A percentile compares a stretch with the other conserved stretches of the same genome.
These are phyloP conservation scores for Pythium insidiosum DNA, from an alignment of 352 stramenopile species.

Conservation along the genomic window DNA sequence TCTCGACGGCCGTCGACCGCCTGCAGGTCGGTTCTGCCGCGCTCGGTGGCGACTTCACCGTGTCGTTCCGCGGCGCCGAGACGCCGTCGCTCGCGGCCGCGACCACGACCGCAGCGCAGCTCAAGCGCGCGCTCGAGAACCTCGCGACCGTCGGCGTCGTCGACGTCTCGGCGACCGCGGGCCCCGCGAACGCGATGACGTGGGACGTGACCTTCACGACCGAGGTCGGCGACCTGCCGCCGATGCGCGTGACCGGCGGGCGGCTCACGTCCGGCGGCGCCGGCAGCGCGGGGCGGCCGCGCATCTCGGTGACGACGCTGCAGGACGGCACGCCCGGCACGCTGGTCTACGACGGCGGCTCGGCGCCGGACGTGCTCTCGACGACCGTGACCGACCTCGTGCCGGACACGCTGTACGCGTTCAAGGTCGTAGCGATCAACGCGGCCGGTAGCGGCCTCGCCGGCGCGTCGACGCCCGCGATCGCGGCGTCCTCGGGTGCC, in stretches of 20 bases:
- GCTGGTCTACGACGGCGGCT: constrained; percentile 90
- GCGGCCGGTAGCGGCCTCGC: constrained; percentile 86
- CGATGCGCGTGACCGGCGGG: constrained; percentile 86
- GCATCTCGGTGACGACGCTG: constrained; percentile 62
- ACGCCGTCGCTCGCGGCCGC: constrained; percentile 55
- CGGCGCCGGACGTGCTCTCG: constrained; percentile 62
- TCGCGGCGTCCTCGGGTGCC: constrained; percentile 88
- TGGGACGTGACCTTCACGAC: constrained; percentile 93
- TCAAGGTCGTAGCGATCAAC: constrained; percentile 90
- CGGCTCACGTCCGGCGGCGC: constrained; percentile 69
- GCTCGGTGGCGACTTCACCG: constrained; percentile 74
- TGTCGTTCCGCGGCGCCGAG: constrained; percentile 71
- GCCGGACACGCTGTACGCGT: constrained; percentile 89
- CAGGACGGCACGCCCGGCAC: constrained; percentile 84
- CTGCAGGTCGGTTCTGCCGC: constrained; percentile 32
- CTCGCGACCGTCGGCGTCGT: constrained; percentile 77
- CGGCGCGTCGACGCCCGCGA: constrained; percentile 81
- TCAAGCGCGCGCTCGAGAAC: constrained; percentile 88
- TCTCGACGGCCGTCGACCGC: constrained; percentile 38
- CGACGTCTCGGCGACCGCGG: constrained; percentile 37
- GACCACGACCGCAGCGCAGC: constrained; percentile 39
- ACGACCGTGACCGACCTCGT: constrained; percentile 82
- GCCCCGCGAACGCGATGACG: constrained; percentile 50
- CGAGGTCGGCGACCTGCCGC: constrained; percentile 90
- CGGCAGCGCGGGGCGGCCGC: too few species aligned